Evolutionary conservation across 2,329 filamentous ascomycete species (phyloP), one percentile per base, ranked within the genome.

Genomic region (Coleophoma crateriformis): DNA sequence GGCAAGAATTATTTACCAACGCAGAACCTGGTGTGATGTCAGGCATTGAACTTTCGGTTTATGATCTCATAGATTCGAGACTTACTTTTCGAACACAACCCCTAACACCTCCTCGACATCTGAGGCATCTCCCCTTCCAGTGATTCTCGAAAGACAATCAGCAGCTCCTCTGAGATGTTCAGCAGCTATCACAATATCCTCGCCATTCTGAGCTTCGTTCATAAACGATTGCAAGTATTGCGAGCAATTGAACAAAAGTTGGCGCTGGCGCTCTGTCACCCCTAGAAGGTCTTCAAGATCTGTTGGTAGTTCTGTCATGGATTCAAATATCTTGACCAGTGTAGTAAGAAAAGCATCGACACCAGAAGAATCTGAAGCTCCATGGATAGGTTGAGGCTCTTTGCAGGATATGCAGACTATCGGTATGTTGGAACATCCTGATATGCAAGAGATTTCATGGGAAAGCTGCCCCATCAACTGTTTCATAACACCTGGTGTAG

Each of bases 21-120:
- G 49, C 61, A 64, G 48, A 64, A 64, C 46, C 61, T 27, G 3
- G 27, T 27, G 2, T 27, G 27, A 27, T 27, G 27, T 27, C 8
- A 27, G 27, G 27, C 27, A 27, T 27, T 10, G 27, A 7, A 27
- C 5, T 10, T 27, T 27, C 8, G 27, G 6, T 27, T 27, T 27
- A 10, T 27, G 27, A 27, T 27, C 27, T 27, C 27, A 27, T 27
- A 10, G 27, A 27, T 10, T 27, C 6, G 27, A 27, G 17, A 52
- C 55, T 37, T 53, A 95, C 88, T 95, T 97, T 68, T 97, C 92
- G 71, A 99, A 99, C 4, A 99, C 91, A 19, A 99, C 91, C 0
- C 94, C 94, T 41, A 99, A 71, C 7, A 99, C 89, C 64, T 97
- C 94, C 66, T 99, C 92, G 14, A 97, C 90, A 67, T 97, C 92